A percentile compares a stretch with the other conserved stretches of the same genome.
phyloP scores from a whole-genome alignment of 805 yeast species.

The Zygoascus biomembranicola region DNA sequence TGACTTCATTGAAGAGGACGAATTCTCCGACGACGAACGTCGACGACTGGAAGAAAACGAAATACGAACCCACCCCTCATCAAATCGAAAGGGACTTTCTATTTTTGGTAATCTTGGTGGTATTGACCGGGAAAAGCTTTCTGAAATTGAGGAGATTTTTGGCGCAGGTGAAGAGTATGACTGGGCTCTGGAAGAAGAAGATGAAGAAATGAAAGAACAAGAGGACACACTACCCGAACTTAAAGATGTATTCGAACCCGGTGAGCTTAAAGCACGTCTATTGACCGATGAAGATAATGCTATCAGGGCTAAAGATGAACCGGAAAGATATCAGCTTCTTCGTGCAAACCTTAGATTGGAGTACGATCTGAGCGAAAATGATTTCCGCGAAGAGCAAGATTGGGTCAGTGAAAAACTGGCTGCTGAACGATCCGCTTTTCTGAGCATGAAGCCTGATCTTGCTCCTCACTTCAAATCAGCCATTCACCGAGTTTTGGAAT shows the following conservation, averaged over 20 bases:
- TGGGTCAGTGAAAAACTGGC: conserved; percentile 71
- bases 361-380: conserved; percentile 56
- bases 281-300: conserved; percentile 87
- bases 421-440: conserved; percentile 43
- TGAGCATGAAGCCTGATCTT: conserved; percentile 31
- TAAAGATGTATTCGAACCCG: conserved; percentile 88
- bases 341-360: conserved; percentile 61
- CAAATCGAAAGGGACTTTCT: conserved; percentile 12
- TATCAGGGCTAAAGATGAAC: conserved; percentile 79
- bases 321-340: conserved; percentile 82
- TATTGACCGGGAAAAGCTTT: conserved; percentile 81
- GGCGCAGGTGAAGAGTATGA: conserved; percentile 97
- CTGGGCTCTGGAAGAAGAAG: conserved; percentile 94
- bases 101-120: conserved; percentile 31
- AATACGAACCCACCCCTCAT: conserved; percentile 26
- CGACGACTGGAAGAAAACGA: conserved; percentile 45
- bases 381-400: conserved; percentile 59
- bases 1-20: conserved; percentile 96
- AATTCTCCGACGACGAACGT: conserved; percentile 81
- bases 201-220: conserved; percentile 36
- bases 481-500: conserved; percentile 57
- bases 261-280: conserved; percentile 83
- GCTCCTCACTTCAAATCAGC: conserved; percentile 47
- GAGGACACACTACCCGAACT: conserved; percentile 45
- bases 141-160: conserved; percentile 88